Conservation (phyloP, 1,284 basidiomycete genomes). For the Tetrapyrgos nigripes region DNA sequence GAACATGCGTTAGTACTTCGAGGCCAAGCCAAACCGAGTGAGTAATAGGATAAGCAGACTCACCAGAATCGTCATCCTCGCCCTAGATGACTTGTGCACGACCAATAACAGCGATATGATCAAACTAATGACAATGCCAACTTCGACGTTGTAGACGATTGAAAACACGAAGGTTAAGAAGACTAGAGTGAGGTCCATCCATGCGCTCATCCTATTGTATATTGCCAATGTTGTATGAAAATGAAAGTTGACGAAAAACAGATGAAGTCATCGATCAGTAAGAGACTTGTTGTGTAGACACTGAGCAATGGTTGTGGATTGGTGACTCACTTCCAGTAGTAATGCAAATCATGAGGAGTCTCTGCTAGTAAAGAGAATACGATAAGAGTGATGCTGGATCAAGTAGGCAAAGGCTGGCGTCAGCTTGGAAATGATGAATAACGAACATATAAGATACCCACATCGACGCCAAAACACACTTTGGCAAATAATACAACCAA, state of each 20-base stretch:
- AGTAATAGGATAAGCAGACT: constrained; percentile 17
- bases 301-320: not conserved
- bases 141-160: constrained; percentile 76
- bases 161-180: constrained; percentile 14
- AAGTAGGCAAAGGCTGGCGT: constrained; percentile 11
- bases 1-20: not conserved
- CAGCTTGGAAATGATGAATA: not conserved
- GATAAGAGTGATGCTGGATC: constrained; percentile 75
- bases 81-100: constrained; percentile 84
- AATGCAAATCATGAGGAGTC: constrained; percentile 84
- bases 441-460: constrained; percentile 48
- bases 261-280: too few species aligned
- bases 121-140: constrained; percentile 86
- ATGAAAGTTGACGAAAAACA: not conserved
- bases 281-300: not conserved
- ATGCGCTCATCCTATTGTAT: constrained; percentile 76
- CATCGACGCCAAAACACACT: constrained; percentile 83
- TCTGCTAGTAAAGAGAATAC: constrained; percentile 88
- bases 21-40: not conserved
- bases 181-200: constrained; percentile 65
- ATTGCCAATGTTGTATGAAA: not conserved
- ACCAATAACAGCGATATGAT: constrained; percentile 88
- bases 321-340: constrained; percentile 75
- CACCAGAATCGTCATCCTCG: constrained; percentile 57
- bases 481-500: constrained; percentile 79